Evolutionary conservation across 495 filamentous ascomycete genomes (phyloP), one percentile per base, ranked within the genome.

Genomic region (Ramalina peruviana): DNA sequence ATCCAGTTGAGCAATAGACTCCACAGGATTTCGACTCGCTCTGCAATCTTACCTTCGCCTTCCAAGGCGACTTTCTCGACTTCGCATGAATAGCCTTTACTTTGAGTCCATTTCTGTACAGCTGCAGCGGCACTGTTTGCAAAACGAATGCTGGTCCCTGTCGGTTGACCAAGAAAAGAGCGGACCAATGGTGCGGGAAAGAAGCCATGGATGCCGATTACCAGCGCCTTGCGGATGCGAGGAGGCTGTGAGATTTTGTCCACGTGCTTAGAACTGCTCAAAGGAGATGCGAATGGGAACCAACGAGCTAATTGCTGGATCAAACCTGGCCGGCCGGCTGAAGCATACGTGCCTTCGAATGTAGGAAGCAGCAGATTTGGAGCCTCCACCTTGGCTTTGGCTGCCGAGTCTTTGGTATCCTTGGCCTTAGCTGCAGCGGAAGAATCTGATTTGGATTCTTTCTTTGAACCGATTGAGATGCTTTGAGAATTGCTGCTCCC

Each of bases 1-100:
- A 95, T 86, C 89, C 88, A 95, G 60, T 94, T 97, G 25, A 96
- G 68, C 23, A 96, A 67, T 2, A 97, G 71, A 61, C 92, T 95
- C 92, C 92, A 98, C 4, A 98, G 70, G 43, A 88, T 79, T 49
- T 89, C 83, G 3, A 97, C 87, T 17, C 92, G 78, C 46, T 97
- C 88, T 3, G 76, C 74, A 27, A 98, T 92, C 60, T 83, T 86
- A n/a, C 92, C 92, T 67, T 98, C 92, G n/a, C 92, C 92, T 70
- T 97, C 92, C 4, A 98, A 72, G 15, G 92, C 87, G 5, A 97
- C 82, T 58, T 93, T 94, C 56, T 94, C 88, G 44, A 98, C 83
- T 15, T 79, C 71, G 52, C 75, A 76, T 4, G 71, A 67, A 37
- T 81, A 81, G 27, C 78, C 76, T 48, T 84, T 78, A 43, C 69